Percentiles rank a stretch among this genome's conserved stretches.
phyloP scores from a whole-genome alignment of 2,329 filamentous ascomycete species.

The Ilyonectria robusta region DNA sequence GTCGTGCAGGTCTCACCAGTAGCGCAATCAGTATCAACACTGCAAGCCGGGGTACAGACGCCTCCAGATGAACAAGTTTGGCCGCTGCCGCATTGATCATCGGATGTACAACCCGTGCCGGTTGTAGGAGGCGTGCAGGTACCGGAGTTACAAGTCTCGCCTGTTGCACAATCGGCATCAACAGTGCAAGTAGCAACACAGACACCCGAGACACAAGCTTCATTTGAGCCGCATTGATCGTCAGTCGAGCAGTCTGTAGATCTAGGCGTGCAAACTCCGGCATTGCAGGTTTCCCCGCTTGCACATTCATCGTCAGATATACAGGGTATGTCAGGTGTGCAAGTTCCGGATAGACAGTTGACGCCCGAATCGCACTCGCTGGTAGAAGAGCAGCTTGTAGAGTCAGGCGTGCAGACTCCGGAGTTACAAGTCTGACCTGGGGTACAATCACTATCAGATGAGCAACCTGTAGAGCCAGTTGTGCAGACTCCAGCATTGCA shows the following conservation, averaged over 20 bases:
- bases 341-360: neutral
- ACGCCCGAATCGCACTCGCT: neutral
- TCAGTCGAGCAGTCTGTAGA: constrained; percentile 1
- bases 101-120: neutral
- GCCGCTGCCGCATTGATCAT: neutral
- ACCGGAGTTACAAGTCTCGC: neutral
- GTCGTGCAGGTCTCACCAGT: no score
- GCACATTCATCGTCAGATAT: neutral
- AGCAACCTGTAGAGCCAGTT: constrained; percentile 7
- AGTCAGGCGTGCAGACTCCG: neutral
- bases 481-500: neutral
- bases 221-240: neutral
- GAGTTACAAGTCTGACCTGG: constrained; percentile 1
- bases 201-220: constrained; percentile 13
- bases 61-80: neutral
- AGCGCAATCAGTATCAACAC: no score
- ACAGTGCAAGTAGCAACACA: neutral
- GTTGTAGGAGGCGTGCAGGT: neutral
- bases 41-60: neutral
- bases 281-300: neutral
- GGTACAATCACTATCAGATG: neutral
- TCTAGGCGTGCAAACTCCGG: neutral
- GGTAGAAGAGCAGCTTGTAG: neutral
- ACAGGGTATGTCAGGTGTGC: neutral
- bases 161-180: neutral